Conservation (phyloP, 208 protist genomes). For the Leishmania amazonensis region DNA sequence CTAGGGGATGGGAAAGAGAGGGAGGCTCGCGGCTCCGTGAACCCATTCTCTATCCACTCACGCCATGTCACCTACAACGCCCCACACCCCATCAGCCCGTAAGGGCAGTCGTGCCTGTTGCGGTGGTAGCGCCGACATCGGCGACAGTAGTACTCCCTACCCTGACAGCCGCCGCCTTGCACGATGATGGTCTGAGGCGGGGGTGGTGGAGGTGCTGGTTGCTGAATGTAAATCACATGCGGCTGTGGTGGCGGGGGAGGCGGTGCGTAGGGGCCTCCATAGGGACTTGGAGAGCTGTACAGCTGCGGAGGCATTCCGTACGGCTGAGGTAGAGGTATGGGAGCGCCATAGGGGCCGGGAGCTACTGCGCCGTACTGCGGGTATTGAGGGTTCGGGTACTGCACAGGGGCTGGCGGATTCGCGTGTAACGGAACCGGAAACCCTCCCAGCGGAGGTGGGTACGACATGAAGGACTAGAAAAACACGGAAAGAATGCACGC, state of each 20-base stretch:
- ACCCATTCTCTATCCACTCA: not conserved
- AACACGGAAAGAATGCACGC: not conserved
- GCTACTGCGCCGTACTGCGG: not conserved
- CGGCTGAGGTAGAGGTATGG: not conserved
- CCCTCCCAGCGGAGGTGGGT: not conserved
- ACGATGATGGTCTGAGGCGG: not conserved
- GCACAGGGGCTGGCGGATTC: not conserved
- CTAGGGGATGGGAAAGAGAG: not conserved
- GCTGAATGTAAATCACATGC: conserved; percentile 2
- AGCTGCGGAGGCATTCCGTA: not conserved
- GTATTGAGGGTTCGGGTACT: not conserved
- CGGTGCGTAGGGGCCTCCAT: not conserved
- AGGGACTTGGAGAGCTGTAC: not conserved
- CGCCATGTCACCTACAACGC: not conserved
- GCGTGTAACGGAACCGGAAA: no score
- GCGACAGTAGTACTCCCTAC: not conserved
- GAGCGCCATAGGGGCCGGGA: not conserved
- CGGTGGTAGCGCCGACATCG: not conserved
- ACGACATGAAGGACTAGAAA: not conserved
- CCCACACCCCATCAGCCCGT: not conserved
- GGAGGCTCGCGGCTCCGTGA: not conserved
- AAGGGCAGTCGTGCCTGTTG: not conserved
- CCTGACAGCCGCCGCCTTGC: not conserved
- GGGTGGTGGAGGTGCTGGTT: not conserved
- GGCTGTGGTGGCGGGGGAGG: conserved; percentile 3